These are phyloP conservation scores for Punctularia strigosozonata DNA, from an alignment of 768 basidiomycete genomes.

Conservation along the genomic window DNA sequence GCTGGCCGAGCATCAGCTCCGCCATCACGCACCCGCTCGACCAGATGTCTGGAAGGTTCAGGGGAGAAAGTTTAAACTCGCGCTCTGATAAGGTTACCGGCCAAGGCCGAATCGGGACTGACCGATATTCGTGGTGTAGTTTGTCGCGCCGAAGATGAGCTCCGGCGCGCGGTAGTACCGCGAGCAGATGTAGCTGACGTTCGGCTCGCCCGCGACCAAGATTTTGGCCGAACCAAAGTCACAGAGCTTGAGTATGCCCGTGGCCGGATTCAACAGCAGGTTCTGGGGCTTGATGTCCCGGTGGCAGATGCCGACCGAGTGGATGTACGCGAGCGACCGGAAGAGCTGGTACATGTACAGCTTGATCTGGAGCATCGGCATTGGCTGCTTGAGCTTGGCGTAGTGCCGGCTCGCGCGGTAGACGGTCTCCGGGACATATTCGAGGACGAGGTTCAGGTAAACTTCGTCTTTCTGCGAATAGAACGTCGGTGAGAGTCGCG, in stretches of 20 bases:
- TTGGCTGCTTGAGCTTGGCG: conserved; percentile 98
- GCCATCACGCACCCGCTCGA: conserved; percentile 99
- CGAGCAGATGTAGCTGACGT: conserved; percentile 99
- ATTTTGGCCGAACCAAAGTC: conserved; percentile 99
- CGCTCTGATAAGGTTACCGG: no score
- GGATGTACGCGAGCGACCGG: conserved; percentile 97
- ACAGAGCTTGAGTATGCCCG: conserved; percentile 94
- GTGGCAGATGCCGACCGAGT: conserved; percentile 98
- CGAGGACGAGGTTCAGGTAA: conserved; percentile 96
- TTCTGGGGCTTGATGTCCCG: conserved; percentile 99
- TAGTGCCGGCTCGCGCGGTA: conserved; percentile 98
- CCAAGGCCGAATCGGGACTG: conserved; percentile 25
- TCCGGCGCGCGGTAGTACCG: conserved; percentile 99
- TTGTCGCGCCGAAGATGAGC: conserved; percentile 98
- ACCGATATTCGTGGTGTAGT: conserved; percentile 99
- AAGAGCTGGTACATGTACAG: conserved; percentile 99
- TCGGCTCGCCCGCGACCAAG: conserved; percentile 93
- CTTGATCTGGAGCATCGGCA: conserved; percentile 99
- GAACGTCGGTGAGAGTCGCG: not conserved
- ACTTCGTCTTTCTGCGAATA: conserved; percentile 93
- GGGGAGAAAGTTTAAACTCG: no score
- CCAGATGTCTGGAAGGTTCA: conserved; percentile 88
- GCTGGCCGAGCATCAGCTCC: conserved; percentile 97
- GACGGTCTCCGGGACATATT: conserved; percentile 99
- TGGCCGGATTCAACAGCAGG: conserved; percentile 90